These are phyloP conservation scores for Apophysomyces sp. DNA, from an alignment of 371 early-diverging fungal genomes.

Conservation along the genomic window DNA sequence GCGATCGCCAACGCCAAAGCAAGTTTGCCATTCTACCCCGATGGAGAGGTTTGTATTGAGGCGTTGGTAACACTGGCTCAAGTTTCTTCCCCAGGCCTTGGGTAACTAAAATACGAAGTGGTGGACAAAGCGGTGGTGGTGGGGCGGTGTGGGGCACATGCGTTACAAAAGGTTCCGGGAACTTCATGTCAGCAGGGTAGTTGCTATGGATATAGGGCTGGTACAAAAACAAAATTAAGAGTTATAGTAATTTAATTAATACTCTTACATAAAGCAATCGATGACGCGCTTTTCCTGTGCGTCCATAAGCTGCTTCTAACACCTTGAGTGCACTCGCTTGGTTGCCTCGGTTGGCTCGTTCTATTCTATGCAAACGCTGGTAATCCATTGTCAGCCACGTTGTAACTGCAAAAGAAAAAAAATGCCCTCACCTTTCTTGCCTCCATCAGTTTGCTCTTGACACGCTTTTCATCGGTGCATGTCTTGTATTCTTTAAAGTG, in stretches of 20 bases:
- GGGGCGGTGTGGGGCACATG: constrained; percentile 46
- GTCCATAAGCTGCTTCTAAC: constrained; percentile 39
- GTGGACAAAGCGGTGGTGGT: constrained; percentile 35
- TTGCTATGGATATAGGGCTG: constrained; percentile 31
- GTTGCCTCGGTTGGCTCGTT: constrained; percentile 35
- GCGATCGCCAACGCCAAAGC: constrained; percentile 39
- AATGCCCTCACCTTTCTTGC: constrained; percentile 28
- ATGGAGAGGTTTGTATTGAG: constrained; percentile 45
- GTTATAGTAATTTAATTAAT: background rate
- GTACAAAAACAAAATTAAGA: background rate
- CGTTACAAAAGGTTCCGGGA: constrained; percentile 34
- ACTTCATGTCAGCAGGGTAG: constrained; percentile 10
- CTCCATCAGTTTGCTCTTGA: constrained; percentile 36
- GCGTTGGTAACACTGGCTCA: constrained; percentile 34
- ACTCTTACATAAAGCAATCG: background rate
- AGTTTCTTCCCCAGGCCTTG: constrained; percentile 18
- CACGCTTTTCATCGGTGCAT: constrained; percentile 25
- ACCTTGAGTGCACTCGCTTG: constrained; percentile 28
- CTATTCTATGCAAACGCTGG: constrained; percentile 32
- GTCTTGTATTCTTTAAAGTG: constrained; percentile 29
- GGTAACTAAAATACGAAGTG: constrained; percentile 18
- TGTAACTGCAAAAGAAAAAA: background rate
- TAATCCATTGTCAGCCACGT: background rate
- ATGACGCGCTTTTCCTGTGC: constrained; percentile 27
- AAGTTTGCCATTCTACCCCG: constrained; percentile 41